phyloP scores from a whole-genome alignment of 179 eudicot genomes.

The Beta corolliflora region DNA sequence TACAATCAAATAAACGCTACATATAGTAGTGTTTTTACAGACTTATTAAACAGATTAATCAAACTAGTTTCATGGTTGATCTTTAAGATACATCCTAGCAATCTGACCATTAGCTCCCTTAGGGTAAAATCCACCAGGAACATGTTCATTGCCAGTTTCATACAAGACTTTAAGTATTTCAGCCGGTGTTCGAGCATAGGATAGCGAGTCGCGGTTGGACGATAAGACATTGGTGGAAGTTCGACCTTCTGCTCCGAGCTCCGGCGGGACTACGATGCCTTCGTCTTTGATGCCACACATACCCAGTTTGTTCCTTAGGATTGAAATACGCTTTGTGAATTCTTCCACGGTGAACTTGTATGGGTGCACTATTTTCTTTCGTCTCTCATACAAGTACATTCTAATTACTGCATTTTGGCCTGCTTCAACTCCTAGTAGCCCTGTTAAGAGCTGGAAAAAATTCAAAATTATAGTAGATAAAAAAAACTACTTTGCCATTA shows the following conservation, averaged over 20 bases:
- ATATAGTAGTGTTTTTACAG: too few relatives aligned
- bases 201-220: conserved; percentile 43
- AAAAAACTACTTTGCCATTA: not conserved
- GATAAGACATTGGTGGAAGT: conserved; percentile 56
- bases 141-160: conserved; percentile 51
- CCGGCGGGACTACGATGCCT: conserved; percentile 59
- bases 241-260: conserved; percentile 58
- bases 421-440: conserved; percentile 66
- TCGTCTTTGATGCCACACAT: conserved; percentile 76
- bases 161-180: conserved; percentile 63
- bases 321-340: conserved; percentile 55
- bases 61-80: not conserved
- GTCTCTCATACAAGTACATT: conserved; percentile 57
- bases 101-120: conserved; percentile 68
- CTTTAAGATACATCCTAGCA: conserved; percentile 45
- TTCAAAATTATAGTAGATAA: not conserved
- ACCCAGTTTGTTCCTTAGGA: conserved; percentile 55
- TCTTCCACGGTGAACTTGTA: conserved; percentile 67
- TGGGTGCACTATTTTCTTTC: conserved; percentile 39
- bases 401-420: conserved; percentile 82
- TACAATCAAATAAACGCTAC: too few relatives aligned
- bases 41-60: not conserved
- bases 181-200: conserved; percentile 60
- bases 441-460: conserved; percentile 61
- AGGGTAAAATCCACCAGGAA: conserved; percentile 78